Percentiles rank a stretch among this genome's conserved stretches.
phyloP scores from a whole-genome alignment of 1,284 basidiomycete genomes.

The Ustilago nuda region DNA sequence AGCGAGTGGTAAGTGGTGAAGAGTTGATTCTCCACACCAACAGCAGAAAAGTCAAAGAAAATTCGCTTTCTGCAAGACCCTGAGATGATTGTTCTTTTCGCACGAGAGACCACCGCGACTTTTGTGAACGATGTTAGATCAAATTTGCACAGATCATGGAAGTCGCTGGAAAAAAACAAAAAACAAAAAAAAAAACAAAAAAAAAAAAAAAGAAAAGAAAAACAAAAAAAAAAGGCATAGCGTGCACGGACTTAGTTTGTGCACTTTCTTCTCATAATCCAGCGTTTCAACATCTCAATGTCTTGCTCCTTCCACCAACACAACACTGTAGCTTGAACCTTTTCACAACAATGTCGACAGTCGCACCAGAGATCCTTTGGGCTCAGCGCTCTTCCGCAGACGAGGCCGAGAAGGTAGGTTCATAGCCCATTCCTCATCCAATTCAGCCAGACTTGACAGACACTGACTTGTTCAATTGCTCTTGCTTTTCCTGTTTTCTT shows the following conservation, averaged over 20 bases:
- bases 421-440: neutral
- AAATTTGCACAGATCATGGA: conserved; percentile 15
- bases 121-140: conserved; percentile 19
- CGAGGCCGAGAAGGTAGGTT: conserved; percentile 62
- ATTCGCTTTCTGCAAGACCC: conserved; percentile 15
- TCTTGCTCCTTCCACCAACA: neutral
- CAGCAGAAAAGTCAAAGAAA: conserved; percentile 22
- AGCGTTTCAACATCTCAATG: neutral
- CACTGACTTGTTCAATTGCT: neutral
- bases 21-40: conserved; percentile 5
- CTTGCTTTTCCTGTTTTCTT: neutral
- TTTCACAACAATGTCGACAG: conserved; percentile 39
- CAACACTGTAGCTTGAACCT: neutral
- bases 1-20: neutral
- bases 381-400: conserved; percentile 64
- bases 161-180: conserved; percentile 33
- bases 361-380: conserved; percentile 68
- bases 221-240: conserved; percentile 17
- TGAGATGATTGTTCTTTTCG: conserved; percentile 32
- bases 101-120: conserved; percentile 15
- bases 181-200: too few species aligned
- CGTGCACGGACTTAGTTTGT: neutral
- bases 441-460: neutral
- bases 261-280: conserved; percentile 25
- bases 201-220: too few species aligned